phyloP scores from a whole-genome alignment of 2,329 filamentous ascomycete species.

The Dactylellina leptospora region DNA sequence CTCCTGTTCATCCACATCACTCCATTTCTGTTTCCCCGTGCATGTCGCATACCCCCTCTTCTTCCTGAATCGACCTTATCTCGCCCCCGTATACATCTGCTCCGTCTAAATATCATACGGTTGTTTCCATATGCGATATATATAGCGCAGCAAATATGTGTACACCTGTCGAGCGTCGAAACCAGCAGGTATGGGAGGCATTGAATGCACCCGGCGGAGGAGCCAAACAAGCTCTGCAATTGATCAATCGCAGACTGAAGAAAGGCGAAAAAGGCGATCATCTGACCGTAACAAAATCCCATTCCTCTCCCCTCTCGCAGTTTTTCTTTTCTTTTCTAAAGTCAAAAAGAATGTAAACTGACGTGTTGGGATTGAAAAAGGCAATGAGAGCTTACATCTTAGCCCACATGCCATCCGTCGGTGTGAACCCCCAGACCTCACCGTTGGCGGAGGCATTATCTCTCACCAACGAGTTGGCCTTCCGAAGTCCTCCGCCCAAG shows the following conservation, averaged over 20 bases:
- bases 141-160: conserved; percentile 48
- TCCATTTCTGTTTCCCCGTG: not conserved
- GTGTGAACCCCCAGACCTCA: conserved; percentile 17
- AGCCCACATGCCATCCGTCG: conserved; percentile 52
- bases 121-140: conserved; percentile 27
- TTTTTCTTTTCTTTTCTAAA: not conserved
- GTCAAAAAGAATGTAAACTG: not conserved
- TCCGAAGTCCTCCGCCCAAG: conserved; percentile 45
- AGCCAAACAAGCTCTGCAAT: conserved; percentile 57
- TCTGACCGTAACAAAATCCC: conserved; percentile 54
- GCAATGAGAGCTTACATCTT: conserved; percentile 56
- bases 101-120: too few relatives aligned
- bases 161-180: conserved; percentile 56
- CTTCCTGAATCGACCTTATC: too few relatives aligned
- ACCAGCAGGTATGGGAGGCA: conserved; percentile 57
- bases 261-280: conserved; percentile 58
- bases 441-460: conserved; percentile 53
- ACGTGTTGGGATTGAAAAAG: conserved; percentile 19
- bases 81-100: too few relatives aligned
- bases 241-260: conserved; percentile 57
- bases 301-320: not conserved
- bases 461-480: conserved; percentile 36
- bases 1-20: conserved; percentile 13
- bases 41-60: not conserved
- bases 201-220: conserved; percentile 55